Evolutionary conservation across 1,139 yeast genomes (phyloP), one percentile per base, ranked within the genome.

Genomic region (Yamadazyma diospyri): DNA sequence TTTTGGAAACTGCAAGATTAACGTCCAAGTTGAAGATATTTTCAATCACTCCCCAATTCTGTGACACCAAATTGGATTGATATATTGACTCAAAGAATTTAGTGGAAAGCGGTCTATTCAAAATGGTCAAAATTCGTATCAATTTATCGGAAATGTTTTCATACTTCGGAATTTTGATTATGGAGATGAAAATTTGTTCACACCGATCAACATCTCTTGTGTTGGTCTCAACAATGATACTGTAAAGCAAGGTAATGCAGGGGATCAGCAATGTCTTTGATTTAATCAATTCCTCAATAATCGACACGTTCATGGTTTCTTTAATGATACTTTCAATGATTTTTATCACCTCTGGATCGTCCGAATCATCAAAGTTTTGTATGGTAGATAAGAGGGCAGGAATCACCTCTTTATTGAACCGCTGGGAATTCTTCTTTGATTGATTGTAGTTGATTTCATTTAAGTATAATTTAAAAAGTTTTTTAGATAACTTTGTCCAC

Each of bases 21-120:
- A 72, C 61, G 48, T 78, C 80, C 28, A 78, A 53, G 12, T 61
- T 60, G 24, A 78, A 49, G 8, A 77, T 54, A 29, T 68, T 57
- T 2, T 53, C 57, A 5, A 77, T 51, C 42, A 78, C 53, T 1
- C 45, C 49, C 81, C 80, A 77, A 37, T 65, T 60, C 8, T 32
- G 27, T 11, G 33, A 46, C 5, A 42, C 45, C 4, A 64, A 43
- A 36, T 65, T 69, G 10, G 48, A 38, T 15, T 53, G 38, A 37
- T 59, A 59, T 24, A 74, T 49, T 20, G 53, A 37, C 23, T 58
- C 52, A 25, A 76, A 57, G 40, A 78, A 76, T 3, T 57, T 57
- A 4, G 64, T 57, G 0, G 82, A 71, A 30, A 78, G 51, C 0
- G 78, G 60, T 41, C 67, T 72, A 39, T 72, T 72, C 2, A 67